A percentile compares a stretch with the other conserved stretches of the same genome.
Conservation (phyloP, 2,329 filamentous ascomycete genomes). For the Cladophialophora psammophila region DNA sequence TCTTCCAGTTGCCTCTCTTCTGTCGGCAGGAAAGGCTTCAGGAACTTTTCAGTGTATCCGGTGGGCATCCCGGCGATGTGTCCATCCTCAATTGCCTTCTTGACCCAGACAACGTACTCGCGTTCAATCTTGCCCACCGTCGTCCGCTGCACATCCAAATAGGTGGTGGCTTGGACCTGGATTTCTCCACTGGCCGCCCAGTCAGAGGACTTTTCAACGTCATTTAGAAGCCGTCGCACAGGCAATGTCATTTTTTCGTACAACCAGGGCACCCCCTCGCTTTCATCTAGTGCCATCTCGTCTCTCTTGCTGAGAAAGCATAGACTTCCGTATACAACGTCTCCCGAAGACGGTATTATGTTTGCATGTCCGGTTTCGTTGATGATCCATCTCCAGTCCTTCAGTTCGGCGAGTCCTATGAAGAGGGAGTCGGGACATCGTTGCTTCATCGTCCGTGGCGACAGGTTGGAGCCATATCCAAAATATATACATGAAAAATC, state of each 20-base stretch:
- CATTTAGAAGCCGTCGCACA: slow-evolving; percentile 36
- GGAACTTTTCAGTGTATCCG: slow-evolving; percentile 25
- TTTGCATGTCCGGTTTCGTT: slow-evolving; percentile 59
- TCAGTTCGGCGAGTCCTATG: slow-evolving; percentile 51
- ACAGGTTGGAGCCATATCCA: slow-evolving; percentile 58
- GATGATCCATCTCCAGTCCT: slow-evolving; percentile 55
- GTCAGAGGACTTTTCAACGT: slow-evolving; percentile 11
- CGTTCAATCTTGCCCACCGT: slow-evolving; percentile 23
- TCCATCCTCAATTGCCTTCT: slow-evolving; percentile 28
- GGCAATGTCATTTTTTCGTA: slow-evolving; percentile 38
- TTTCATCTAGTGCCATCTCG: slow-evolving; percentile 37
- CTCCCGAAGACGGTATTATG: slow-evolving; percentile 43
- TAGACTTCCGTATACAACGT: slow-evolving; percentile 28
- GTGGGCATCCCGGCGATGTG: slow-evolving; percentile 23
- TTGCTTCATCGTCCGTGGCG: slow-evolving; percentile 54
- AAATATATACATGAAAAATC: slow-evolving; percentile 49
- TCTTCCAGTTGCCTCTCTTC: slow-evolving; percentile 14
- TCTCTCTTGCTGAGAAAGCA: slow-evolving; percentile 32
- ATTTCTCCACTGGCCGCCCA: slow-evolving; percentile 12
- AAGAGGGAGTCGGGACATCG: slow-evolving; percentile 54
- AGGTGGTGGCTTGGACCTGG: slow-evolving; percentile 24
- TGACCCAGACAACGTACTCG: slow-evolving; percentile 30
- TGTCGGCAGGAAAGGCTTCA: slow-evolving; percentile 18
- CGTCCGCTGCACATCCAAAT: slow-evolving; percentile 25
- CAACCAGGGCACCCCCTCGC: slow-evolving; percentile 25